These are phyloP conservation scores for Daedalea quercina DNA, from an alignment of 768 basidiomycete species.

Conservation along the genomic window DNA sequence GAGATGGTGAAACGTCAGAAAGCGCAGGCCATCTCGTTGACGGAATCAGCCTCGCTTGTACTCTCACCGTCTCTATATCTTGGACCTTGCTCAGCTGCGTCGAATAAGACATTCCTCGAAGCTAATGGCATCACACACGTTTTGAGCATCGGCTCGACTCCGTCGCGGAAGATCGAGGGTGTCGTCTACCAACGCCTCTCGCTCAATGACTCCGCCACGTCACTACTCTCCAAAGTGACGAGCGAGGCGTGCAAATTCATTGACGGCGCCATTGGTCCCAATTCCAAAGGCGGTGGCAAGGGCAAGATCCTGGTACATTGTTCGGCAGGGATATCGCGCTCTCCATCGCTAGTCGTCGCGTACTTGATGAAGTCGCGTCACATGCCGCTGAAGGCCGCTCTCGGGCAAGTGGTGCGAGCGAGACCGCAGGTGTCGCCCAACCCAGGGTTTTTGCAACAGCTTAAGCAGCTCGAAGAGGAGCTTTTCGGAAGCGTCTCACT, in stretches of 20 bases:
- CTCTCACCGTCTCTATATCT: constrained; percentile 15
- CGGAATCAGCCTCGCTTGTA: background rate
- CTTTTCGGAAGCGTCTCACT: constrained; percentile 22
- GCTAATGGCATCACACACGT: constrained; percentile 32
- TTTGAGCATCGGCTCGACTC: constrained; percentile 33
- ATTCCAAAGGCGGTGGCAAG: background rate
- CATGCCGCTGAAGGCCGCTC: constrained; percentile 32
- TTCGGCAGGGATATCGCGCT: constrained; percentile 39
- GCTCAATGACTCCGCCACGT: constrained; percentile 27
- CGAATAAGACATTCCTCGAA: constrained; percentile 27
- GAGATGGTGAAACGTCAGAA: no score
- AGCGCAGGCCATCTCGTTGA: background rate
- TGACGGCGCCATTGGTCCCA: background rate
- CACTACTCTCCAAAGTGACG: constrained; percentile 28
- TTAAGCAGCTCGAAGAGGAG: constrained; percentile 26
- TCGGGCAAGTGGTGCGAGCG: constrained; percentile 27
- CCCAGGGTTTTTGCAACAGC: constrained; percentile 34
- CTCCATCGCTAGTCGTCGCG: constrained; percentile 33
- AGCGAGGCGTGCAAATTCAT: constrained; percentile 12
- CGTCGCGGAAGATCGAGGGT: constrained; percentile 21
- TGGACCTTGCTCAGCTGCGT: constrained; percentile 35
- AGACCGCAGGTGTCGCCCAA: constrained; percentile 36
- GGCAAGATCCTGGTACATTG: constrained; percentile 37
- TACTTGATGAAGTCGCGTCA: constrained; percentile 32
- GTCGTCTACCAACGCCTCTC: constrained; percentile 33